Conservation (phyloP, 345 rosid species). For the Chamaenerion angustifolium region DNA sequence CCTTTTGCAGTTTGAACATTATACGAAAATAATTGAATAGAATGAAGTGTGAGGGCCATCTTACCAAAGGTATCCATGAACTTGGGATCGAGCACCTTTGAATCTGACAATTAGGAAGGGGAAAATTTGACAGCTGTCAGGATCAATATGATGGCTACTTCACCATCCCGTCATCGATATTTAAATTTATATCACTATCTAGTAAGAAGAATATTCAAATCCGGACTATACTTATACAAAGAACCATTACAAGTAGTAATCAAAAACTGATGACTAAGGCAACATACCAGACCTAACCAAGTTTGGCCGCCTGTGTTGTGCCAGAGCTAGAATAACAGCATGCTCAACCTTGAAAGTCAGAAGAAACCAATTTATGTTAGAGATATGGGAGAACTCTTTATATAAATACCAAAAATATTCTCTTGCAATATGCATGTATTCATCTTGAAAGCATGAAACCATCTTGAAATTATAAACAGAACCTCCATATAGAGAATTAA, state of each 20-base stretch:
- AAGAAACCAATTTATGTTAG: slow-evolving; percentile 1
- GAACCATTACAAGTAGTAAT: background rate
- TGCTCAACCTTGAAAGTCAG: slow-evolving; percentile 60
- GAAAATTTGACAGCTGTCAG: too few species aligned
- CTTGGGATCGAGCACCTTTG: slow-evolving; percentile 42
- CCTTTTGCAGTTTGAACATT: background rate
- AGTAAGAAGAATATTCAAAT: too few species aligned
- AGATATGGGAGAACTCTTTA: background rate
- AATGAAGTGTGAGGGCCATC: slow-evolving; percentile 8
- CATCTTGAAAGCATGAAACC: too few species aligned
- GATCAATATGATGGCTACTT: too few species aligned
- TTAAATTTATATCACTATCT: too few species aligned
- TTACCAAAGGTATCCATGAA: slow-evolving; percentile 71
- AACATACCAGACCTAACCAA: slow-evolving; percentile 36
- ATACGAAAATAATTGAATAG: background rate
- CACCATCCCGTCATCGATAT: too few species aligned
- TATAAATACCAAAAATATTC: background rate
- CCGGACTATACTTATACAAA: background rate
- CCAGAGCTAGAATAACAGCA: slow-evolving; percentile 65
- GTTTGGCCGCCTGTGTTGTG: slow-evolving; percentile 45
- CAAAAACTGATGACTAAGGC: background rate
- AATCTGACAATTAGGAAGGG: slow-evolving; percentile 29
- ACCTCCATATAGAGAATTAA: background rate
- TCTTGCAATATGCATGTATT: background rate
- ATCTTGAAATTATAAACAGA: too few species aligned